A percentile compares a stretch with the other conserved stretches of the same genome.
Evolutionary conservation across 2,329 filamentous ascomycete genomes (phyloP).

Genomic region (Ophiostoma populinum): DNA sequence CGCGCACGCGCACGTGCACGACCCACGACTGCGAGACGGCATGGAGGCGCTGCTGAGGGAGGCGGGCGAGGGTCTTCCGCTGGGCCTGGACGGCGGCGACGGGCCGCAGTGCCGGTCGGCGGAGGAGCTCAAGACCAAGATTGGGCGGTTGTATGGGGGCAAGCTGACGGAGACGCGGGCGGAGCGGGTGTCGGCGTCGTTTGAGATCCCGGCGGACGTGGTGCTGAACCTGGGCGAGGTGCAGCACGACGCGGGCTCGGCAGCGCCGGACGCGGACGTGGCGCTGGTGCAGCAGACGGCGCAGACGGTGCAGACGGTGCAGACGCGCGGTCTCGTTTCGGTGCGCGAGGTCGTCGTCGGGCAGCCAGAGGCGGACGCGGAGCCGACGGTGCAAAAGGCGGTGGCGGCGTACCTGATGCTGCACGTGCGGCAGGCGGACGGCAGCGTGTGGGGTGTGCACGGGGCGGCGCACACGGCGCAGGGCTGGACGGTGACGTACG

Average conservation of each 20-base stretch:
- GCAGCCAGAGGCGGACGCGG: constrained; percentile 8
- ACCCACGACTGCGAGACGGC: no score
- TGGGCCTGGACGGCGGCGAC: constrained; percentile 11
- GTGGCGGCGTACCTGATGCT: constrained; percentile 31
- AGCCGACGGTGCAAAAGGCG: constrained; percentile 29
- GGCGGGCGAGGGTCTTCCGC: constrained; percentile 13
- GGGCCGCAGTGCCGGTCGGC: constrained; percentile 18
- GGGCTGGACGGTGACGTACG: constrained; percentile 36
- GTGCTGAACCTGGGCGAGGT: constrained; percentile 19
- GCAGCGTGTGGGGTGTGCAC: constrained; percentile 30
- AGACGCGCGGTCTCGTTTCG: no score
- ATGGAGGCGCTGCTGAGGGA: constrained; percentile 18
- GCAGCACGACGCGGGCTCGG: constrained; percentile 2
- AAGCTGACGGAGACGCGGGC: constrained; percentile 31
- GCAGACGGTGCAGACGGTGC: constrained; percentile 31
- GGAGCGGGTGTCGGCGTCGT: constrained; percentile 28
- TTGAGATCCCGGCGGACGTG: constrained; percentile 28
- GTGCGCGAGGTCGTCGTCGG: constrained; percentile 7
- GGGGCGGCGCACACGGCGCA: constrained; percentile 26
- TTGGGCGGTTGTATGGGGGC: constrained; percentile 23
- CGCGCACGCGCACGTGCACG: no score
- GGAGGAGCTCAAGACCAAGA: constrained; percentile 29
- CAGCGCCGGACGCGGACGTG: constrained; percentile 3
- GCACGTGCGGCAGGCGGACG: constrained; percentile 26
- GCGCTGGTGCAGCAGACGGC: constrained; percentile 30